A percentile compares a stretch with the other conserved stretches of the same genome.
These are phyloP conservation scores for Vanrija sp. DNA, from an alignment of 1,284 basidiomycete genomes.

Conservation along the genomic window DNA sequence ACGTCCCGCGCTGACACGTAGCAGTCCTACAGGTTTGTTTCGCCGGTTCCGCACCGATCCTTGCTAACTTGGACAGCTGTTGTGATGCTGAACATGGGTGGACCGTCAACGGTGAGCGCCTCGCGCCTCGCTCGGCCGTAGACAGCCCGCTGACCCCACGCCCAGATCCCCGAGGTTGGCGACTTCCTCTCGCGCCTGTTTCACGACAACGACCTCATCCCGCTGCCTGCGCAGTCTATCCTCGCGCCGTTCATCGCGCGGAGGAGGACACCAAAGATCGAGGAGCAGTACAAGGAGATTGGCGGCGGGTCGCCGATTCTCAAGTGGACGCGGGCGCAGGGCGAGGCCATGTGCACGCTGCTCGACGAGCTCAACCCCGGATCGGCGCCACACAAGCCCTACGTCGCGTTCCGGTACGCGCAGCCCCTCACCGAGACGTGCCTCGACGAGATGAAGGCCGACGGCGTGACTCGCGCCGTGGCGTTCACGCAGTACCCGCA, in stretches of 20 bases:
- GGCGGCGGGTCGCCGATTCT: constrained; percentile 98
- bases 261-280: constrained; percentile 89
- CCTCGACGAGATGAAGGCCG: constrained; percentile 76
- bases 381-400: constrained; percentile 93
- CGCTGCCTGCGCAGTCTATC: constrained; percentile 83
- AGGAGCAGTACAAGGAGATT: constrained; percentile 89
- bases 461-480: constrained; percentile 87
- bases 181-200: constrained; percentile 92
- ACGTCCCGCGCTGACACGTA: not conserved
- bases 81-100: constrained; percentile 99
- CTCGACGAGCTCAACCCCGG: constrained; percentile 89
- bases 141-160: not conserved
- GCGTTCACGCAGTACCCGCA: constrained; percentile 99
- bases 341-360: constrained; percentile 80
- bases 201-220: constrained; percentile 91
- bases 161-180: constrained; percentile 74
- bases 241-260: constrained; percentile 86
- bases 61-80: constrained; percentile 57
- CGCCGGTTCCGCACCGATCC: not conserved
- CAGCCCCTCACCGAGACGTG: constrained; percentile 81
- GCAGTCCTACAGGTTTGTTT: constrained; percentile 10
- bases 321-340: constrained; percentile 83
- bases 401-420: constrained; percentile 92
- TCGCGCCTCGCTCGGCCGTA: not conserved
- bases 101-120: constrained; percentile 71